phyloP scores from a whole-genome alignment of 2,329 filamentous ascomycete genomes.

The Xylariaceae sp. region DNA sequence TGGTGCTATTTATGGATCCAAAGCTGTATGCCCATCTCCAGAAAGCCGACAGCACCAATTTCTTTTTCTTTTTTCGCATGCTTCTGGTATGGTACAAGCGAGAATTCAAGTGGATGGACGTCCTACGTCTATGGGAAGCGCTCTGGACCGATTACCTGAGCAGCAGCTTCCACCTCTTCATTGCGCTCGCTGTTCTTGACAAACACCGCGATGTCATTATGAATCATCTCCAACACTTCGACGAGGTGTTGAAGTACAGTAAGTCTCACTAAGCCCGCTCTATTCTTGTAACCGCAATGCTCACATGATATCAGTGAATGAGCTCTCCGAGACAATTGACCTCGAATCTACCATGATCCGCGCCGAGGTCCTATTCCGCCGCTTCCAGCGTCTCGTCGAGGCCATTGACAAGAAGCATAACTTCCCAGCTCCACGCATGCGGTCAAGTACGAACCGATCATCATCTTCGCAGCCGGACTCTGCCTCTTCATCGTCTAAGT shows the following conservation, averaged over 20 bases:
- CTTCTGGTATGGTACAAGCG: conserved; percentile 98
- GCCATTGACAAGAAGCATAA: conserved; percentile 87
- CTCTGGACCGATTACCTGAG: conserved; percentile 91
- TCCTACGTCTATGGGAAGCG: conserved; percentile 83
- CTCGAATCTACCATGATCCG: conserved; percentile 78
- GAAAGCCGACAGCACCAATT: conserved; percentile 90
- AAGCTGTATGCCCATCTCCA: conserved; percentile 88
- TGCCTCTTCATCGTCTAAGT: conserved; percentile 11
- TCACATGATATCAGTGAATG: conserved; percentile 63
- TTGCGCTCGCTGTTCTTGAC: conserved; percentile 89
- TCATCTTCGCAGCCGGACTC: conserved; percentile 21
- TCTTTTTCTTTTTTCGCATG: conserved; percentile 99
- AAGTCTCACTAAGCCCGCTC: conserved; percentile 35
- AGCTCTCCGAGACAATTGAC: conserved; percentile 89
- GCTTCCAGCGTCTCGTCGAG: conserved; percentile 84
- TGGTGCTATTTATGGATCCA: conserved; percentile 95
- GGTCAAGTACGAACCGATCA: conserved; percentile 16
- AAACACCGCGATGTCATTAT: conserved; percentile 97
- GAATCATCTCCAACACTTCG: conserved; percentile 87
- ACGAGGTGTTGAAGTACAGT: conserved; percentile 96
- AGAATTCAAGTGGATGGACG: conserved; percentile 85
- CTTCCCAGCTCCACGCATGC: conserved; percentile 57
- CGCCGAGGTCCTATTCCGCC: conserved; percentile 81
- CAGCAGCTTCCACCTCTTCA: conserved; percentile 88
- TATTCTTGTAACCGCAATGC: background rate